A percentile compares a stretch with the other conserved stretches of the same genome.
Evolutionary conservation across 2,329 filamentous ascomycete genomes (phyloP).

Genomic region (Paraphaeosphaeria sporulosa): DNA sequence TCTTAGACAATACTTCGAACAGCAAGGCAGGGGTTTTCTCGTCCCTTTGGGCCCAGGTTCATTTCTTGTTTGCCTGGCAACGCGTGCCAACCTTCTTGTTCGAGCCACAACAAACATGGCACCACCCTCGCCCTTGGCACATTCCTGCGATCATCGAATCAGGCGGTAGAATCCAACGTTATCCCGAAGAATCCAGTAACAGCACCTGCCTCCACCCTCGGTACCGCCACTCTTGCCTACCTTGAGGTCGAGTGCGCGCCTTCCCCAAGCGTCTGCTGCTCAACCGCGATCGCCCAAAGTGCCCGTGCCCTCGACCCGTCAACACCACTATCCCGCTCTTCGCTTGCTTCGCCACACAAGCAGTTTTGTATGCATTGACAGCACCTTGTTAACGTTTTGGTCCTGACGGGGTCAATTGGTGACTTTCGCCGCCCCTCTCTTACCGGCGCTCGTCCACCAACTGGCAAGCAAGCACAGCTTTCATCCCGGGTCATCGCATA

Average conservation of each 20-base stretch:
- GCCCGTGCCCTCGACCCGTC: slow-evolving; percentile 31
- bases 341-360: slow-evolving; percentile 18
- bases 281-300: slow-evolving; percentile 18
- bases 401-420: slow-evolving; percentile 34
- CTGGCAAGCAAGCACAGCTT: slow-evolving; percentile 25
- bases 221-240: slow-evolving; percentile 20
- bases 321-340: slow-evolving; percentile 18
- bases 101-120: slow-evolving; percentile 19
- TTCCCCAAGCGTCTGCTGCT: slow-evolving; percentile 34
- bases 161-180: slow-evolving; percentile 1
- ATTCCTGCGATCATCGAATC: slow-evolving; percentile 16
- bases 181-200: neutral
- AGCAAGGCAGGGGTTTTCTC: neutral
- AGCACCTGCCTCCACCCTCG: slow-evolving; percentile 18
- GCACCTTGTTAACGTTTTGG: slow-evolving; percentile 45
- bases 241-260: slow-evolving; percentile 25
- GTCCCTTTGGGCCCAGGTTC: neutral
- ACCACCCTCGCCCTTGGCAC: slow-evolving; percentile 16
- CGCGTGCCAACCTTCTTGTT: slow-evolving; percentile 18
- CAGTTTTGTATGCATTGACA: slow-evolving; percentile 40
- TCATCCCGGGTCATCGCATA: slow-evolving; percentile 30
- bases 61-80: slow-evolving; percentile 18
- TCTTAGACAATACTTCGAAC: neutral
- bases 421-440: slow-evolving; percentile 38
- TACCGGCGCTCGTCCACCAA: slow-evolving; percentile 32